Conservation (phyloP, 129 eudicot genomes). For the Lonicera japonica region DNA sequence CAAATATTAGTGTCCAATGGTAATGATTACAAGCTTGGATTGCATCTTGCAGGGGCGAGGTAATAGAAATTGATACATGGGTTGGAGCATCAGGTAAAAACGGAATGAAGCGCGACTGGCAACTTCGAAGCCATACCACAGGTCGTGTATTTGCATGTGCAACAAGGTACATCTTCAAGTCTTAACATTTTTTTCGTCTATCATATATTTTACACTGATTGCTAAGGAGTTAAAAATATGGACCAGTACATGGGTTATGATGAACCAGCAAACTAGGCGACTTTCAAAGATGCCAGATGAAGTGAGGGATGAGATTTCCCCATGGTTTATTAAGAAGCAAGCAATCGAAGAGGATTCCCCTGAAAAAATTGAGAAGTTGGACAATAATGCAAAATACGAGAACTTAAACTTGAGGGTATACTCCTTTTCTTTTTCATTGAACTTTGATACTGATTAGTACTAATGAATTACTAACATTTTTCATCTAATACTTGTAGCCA, state of each 20-base stretch:
- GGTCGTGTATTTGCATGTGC: conserved; percentile 69
- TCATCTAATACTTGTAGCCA: conserved; percentile 37
- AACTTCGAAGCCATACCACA: conserved; percentile 46
- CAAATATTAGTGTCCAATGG: no score
- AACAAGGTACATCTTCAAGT: conserved; percentile 40
- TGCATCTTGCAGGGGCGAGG: conserved; percentile 54
- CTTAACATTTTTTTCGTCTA: not conserved
- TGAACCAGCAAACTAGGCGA: conserved; percentile 68
- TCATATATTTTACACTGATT: not conserved
- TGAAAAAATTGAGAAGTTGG: conserved; percentile 56
- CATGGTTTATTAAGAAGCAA: conserved; percentile 62
- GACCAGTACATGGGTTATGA: conserved; percentile 86
- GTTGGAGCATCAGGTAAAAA: conserved; percentile 87
- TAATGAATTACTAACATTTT: not conserved
- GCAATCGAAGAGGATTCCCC: conserved; percentile 47
- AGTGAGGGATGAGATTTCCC: conserved; percentile 64
- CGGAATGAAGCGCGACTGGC: conserved; percentile 85
- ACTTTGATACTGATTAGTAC: not conserved
- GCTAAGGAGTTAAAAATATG: not conserved
- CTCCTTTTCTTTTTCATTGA: no score
- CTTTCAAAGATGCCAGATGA: conserved; percentile 83
- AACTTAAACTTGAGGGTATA: conserved; percentile 57
- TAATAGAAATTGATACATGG: conserved; percentile 81
- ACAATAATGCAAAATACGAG: conserved; percentile 48
- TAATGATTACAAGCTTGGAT: not conserved